These are phyloP conservation scores for Microglena sp. DNA, from an alignment of 139 green algal species.

Conservation along the genomic window DNA sequence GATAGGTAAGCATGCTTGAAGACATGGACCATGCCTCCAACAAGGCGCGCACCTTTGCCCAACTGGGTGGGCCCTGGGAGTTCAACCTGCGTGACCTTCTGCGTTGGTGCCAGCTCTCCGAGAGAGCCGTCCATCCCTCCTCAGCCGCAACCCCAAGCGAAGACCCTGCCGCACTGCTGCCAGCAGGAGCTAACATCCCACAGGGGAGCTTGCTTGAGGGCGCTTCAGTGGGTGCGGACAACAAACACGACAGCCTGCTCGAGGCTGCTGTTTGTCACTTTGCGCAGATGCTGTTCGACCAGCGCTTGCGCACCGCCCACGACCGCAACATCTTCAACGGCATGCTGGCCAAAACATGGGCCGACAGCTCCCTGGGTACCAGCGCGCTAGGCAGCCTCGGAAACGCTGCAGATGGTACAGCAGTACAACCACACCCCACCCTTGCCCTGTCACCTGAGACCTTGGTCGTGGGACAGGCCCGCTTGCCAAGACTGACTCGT, in stretches of 20 bases:
- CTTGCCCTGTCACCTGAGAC: not conserved
- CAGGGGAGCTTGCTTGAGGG: too few species aligned
- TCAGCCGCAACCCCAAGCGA: slow-evolving; percentile 5
- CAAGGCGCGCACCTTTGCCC: slow-evolving; percentile 40
- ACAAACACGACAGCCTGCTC: not conserved
- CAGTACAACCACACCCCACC: not conserved
- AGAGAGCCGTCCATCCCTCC: slow-evolving; percentile 24
- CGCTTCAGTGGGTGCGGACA: slow-evolving; percentile 8
- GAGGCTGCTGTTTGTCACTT: slow-evolving; percentile 52
- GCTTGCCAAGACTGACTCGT: too few species aligned
- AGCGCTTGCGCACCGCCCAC: slow-evolving; percentile 60
- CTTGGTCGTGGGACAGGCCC: not conserved
- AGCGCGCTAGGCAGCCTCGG: not conserved
- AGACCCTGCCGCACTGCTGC: not conserved
- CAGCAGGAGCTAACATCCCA: slow-evolving; percentile 6
- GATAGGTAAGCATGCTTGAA: too few species aligned
- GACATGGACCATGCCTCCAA: too few species aligned
- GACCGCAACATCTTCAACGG: slow-evolving; percentile 50
- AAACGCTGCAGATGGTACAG: not conserved
- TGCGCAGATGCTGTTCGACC: slow-evolving; percentile 62
- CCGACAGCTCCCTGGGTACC: not conserved
- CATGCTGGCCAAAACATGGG: slow-evolving; percentile 47
- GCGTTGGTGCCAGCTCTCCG: slow-evolving; percentile 85
- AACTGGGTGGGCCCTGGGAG: slow-evolving; percentile 86
- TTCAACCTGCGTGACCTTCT: slow-evolving; percentile 98